Evolutionary conservation across 1,284 basidiomycete species (phyloP), one percentile per base, ranked within the genome.

Genomic region (Microbotryum scabiosae): DNA sequence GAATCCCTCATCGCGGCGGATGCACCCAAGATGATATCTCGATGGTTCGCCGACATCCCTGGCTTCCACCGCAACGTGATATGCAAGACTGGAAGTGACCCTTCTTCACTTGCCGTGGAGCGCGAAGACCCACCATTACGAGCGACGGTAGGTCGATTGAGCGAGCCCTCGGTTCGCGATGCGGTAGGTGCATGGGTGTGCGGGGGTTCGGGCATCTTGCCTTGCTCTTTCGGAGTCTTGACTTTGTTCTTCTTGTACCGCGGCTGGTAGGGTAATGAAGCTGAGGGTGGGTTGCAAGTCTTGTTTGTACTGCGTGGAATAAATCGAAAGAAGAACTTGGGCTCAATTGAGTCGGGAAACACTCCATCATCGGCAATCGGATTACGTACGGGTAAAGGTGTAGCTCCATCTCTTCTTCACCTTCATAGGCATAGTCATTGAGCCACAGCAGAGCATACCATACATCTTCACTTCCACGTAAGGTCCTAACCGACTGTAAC

Each of bases 31-130:
- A 57, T 54, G 32, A 62, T 25, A n/a, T 54, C 21, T 2, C 45
- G 48, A 52, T 62, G 61, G 12, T 23, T 10, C 6, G 53, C 23
- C 5, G 53, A 58, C 20, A 62, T 36, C 26, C 61, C 61, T 8
- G 61, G 48, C 21, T 28, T 21, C 52, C 57, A 62, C 32, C 61
- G 56, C 6, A 51, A 6, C 16, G 23, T 44, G 12, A 57, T 36
- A 30, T 18, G n/a, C 20, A 57, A 48, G 26, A 32, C 21, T 6
- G 21, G 23, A 4, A 21, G 14, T 5, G 49, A 21, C 25, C 12
- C 26, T 12, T 36, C 26, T 6, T 23, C 43, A 18, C 21, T 16
- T 25, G 14, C 25, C 30, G 32, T 16, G 25, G 28, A n/a, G 18
- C 21, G 21, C 25, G 20, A 12, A 23, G 8, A 18, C 20, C 10